Evolutionary conservation across 1,284 basidiomycete species (phyloP), one percentile per base, ranked within the genome.

Genomic region (Ustilago shanxiensis): DNA sequence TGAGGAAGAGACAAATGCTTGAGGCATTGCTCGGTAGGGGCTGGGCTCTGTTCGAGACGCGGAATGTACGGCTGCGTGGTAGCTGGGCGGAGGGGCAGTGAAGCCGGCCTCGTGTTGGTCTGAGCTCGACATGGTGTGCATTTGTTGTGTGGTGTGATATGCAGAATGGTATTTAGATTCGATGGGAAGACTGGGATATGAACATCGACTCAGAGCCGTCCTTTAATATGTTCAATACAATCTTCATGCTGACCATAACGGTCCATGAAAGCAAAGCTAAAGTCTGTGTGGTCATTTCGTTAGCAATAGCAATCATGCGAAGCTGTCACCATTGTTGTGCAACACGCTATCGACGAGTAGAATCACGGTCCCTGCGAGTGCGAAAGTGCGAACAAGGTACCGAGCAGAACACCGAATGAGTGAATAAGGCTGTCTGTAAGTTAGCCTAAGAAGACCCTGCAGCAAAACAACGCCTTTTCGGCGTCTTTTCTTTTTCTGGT

Each of bases 51-150:
- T 7, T 37, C 35, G 35, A 14, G 62, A 6, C 11, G 49, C 28
- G 5, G n/a, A 45, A 14, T 26, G 47, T 18, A 37, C 41, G 7
- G 59, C 59, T 2, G 16, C 47, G 18, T 57, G 35, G 39, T 67
- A 67, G 54, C 47, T 61, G 14, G 65, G 65, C 29, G 65, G 65
- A 18, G 54, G 44, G 16, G 37, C 58, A 5, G 35, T 13, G 18
- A 20, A 26, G 26, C 41, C n/a, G 3, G 28, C 3, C 28, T 47
- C 18, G 49, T 20, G 8, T 3, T 4, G 18, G 18, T 33, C 1
- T 3, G 56, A 10, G 1, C 33, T 44, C 16, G 41, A 44, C 35
- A 63, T 53, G 10, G 20, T 53, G 62, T 2, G 11, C 7, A 33
- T 24, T 29, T 50, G 24, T 29, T 54, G n/a, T 52, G 14, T 39